Evolutionary conservation across 2,329 filamentous ascomycete species (phyloP).

Genomic region (Arachnopeziza araneosa): DNA sequence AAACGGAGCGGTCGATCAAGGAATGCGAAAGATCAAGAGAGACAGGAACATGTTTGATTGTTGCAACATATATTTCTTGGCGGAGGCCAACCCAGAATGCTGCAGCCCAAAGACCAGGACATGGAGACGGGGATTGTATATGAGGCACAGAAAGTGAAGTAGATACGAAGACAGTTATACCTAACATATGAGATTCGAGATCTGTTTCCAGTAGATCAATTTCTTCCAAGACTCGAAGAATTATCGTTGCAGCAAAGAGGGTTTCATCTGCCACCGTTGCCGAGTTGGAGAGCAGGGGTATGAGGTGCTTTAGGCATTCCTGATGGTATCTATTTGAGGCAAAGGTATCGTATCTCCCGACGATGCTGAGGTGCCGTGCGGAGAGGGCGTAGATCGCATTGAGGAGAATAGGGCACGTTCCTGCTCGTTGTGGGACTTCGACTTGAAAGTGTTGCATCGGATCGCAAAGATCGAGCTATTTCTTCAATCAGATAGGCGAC

Average conservation of each 20-base stretch:
- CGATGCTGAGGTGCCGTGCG: slow-evolving; percentile 47
- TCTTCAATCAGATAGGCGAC: not conserved
- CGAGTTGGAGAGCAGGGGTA: slow-evolving; percentile 40
- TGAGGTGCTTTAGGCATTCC: slow-evolving; percentile 45
- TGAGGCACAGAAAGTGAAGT: slow-evolving; percentile 25
- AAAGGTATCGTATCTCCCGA: slow-evolving; percentile 41
- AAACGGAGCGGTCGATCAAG: slow-evolving; percentile 46
- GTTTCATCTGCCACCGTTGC: slow-evolving; percentile 43
- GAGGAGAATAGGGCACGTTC: slow-evolving; percentile 44
- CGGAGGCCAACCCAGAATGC: slow-evolving; percentile 52
- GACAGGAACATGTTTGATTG: slow-evolving; percentile 34
- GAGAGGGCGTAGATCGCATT: slow-evolving; percentile 54
- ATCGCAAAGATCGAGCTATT: slow-evolving; percentile 23
- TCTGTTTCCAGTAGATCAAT: slow-evolving; percentile 29
- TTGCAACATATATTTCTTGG: slow-evolving; percentile 42
- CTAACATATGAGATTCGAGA: slow-evolving; percentile 19
- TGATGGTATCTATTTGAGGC: slow-evolving; percentile 49
- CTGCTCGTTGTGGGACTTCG: slow-evolving; percentile 47
- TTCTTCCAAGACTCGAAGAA: slow-evolving; percentile 52
- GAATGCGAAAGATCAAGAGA: slow-evolving; percentile 45
- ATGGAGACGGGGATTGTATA: not conserved
- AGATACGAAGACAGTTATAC: slow-evolving; percentile 31
- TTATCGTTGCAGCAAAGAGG: slow-evolving; percentile 49
- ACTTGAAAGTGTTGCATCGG: slow-evolving; percentile 43
- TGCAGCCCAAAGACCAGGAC: slow-evolving; percentile 37